Evolutionary conservation across 83 land plant genomes (phyloP).

Genomic region (Thuja plicata): DNA sequence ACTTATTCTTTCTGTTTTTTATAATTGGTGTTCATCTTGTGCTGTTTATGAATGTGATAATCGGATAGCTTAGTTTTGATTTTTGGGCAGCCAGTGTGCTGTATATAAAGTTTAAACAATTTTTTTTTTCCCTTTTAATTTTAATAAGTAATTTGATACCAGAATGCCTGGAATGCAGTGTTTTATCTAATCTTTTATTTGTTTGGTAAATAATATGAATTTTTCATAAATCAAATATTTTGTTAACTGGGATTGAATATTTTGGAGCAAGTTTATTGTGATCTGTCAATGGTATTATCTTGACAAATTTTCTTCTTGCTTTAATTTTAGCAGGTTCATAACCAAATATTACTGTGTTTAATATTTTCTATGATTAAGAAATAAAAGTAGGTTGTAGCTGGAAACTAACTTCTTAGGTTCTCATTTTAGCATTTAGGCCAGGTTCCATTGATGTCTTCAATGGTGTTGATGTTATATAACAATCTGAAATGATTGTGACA

Average conservation of each 20-base stretch:
- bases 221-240: not conserved
- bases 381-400: not conserved
- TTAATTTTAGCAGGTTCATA: not conserved
- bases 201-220: not conserved
- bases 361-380: not conserved
- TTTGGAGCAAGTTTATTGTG: not conserved
- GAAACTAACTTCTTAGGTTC: not conserved
- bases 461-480: not conserved
- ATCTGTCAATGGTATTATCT: not conserved
- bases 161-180: not conserved
- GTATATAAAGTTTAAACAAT: not conserved
- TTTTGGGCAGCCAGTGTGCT: constrained; percentile 6
- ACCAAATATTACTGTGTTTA: not conserved
- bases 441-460: not conserved
- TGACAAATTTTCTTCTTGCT: not conserved
- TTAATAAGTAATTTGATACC: not conserved
- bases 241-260: not conserved
- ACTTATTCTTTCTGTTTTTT: not conserved
- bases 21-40: not conserved
- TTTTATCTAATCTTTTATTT: not conserved
- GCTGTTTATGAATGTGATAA: not conserved
- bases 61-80: not conserved
- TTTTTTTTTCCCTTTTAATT: not conserved
- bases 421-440: not conserved
- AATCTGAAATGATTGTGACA: constrained; percentile 10